A percentile compares a stretch with the other conserved stretches of the same genome.
phyloP scores from a whole-genome alignment of 345 rosid genomes.

The Melaleuca alternifolia region DNA sequence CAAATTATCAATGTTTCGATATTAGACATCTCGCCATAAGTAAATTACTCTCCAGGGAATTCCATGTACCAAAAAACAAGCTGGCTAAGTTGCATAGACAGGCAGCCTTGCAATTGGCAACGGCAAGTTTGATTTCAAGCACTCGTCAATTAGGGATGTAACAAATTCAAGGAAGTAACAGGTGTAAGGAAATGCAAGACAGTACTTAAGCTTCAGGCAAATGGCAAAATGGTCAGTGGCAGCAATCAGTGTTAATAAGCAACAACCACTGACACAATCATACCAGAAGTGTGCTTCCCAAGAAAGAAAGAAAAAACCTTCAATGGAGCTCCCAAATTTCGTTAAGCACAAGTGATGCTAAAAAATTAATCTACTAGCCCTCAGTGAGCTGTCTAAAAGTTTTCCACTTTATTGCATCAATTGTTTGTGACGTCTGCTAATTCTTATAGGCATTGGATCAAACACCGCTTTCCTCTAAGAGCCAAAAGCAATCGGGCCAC shows the following conservation, averaged over 20 bases:
- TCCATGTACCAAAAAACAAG: background rate
- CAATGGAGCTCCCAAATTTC: background rate
- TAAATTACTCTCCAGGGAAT: background rate
- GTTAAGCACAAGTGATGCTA: background rate
- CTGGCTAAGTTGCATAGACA: background rate
- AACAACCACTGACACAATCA: background rate
- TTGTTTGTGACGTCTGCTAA: background rate
- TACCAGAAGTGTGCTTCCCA: background rate
- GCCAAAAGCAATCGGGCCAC: background rate
- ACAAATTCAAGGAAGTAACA: background rate
- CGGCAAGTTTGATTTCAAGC: background rate
- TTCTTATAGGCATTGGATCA: background rate
- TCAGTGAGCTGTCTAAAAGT: background rate
- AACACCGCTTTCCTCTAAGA: background rate
- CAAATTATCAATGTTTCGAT: background rate
- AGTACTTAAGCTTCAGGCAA: background rate
- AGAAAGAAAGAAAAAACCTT: background rate
- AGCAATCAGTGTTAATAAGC: background rate
- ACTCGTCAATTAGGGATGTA: background rate
- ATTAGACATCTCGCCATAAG: background rate
- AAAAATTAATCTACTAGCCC: background rate
- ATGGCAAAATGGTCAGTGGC: background rate
- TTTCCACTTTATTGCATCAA: background rate
- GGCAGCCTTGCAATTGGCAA: background rate
- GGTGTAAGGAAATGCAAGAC: background rate